phyloP scores from a whole-genome alignment of 768 basidiomycete species.

The Suillus americanus region DNA sequence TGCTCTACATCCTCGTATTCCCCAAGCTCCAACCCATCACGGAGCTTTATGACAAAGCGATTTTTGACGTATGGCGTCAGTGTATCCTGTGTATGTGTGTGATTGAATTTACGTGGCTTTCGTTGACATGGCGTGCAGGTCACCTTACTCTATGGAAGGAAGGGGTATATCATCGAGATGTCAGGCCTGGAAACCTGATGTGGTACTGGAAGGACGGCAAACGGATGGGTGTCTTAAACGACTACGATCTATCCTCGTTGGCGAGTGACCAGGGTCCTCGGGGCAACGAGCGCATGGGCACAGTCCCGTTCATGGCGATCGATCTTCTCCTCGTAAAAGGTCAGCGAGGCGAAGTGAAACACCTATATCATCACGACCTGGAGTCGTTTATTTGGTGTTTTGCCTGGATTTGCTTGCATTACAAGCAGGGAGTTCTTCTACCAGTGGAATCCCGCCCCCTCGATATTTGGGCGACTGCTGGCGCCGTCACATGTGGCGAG shows the following conservation, averaged over 20 bases:
- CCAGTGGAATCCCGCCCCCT: background rate
- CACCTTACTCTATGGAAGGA: background rate
- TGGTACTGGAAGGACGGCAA: background rate
- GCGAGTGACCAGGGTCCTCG: background rate
- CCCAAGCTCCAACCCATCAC: too few relatives aligned
- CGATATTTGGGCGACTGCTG: too few relatives aligned
- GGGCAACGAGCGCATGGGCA: background rate
- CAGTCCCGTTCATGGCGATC: background rate
- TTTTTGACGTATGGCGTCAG: too few relatives aligned
- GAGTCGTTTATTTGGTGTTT: background rate
- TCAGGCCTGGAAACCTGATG: constrained; percentile 19
- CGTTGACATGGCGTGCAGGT: background rate
- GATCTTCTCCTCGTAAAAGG: background rate
- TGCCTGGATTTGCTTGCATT: background rate
- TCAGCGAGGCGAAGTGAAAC: background rate
- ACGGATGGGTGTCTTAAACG: constrained; percentile 13
- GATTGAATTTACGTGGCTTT: too few relatives aligned
- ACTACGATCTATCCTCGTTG: constrained; percentile 9
- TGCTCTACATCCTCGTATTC: too few relatives aligned
- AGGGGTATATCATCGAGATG: background rate
- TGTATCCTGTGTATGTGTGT: too few relatives aligned
- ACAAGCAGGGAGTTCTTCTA: background rate
- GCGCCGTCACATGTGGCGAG: too few relatives aligned
- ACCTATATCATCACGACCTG: background rate
- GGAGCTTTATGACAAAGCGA: too few relatives aligned